Base-by-base conservation (phyloP, 768 basidiomycete species). In the Tricholoma sp. region DNA sequence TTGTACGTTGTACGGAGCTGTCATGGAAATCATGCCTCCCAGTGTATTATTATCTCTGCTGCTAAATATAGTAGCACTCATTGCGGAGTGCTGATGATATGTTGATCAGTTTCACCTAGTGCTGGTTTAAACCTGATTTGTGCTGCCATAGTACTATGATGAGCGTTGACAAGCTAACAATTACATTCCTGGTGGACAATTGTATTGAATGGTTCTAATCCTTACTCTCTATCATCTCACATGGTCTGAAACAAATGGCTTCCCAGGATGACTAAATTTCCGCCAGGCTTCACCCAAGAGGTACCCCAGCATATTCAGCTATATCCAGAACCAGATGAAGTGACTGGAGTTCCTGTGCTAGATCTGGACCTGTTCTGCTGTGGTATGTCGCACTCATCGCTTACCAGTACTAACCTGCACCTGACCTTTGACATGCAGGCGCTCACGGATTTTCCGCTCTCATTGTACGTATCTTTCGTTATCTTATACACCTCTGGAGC, bases 381-480 rank as follows among this genome's bases (percentile, higher is more conserved):
- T 56, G 82, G 74, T 67, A 55, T 29, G 61, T 57, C 24, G 41
- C 31, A 20, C 33, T 11, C 24, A 4, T 24, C 4, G 4, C 4
- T 24, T 24, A 24, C 2, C 24, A 24, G 2, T 24, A 24, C 24
- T 24, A 24, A 9, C 24, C 34, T 15, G 45, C 28, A 51, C 4
- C 17, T 20, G 12, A 24, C 5, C 3, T 4, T 47, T 5, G 12
- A 24, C 11, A 15, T 32, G 20, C 56, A 85, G 89, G 89, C 4
- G 91, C 91, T 1, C 91, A 94, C 72, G 91, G 91, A 1, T 87
- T 94, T 62, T 81, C 90, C n/a, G 85, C 83, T 32, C 73, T 93
- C 47, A 84, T 94, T 60, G 90, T 91, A 67, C 63, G 80, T 63
- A 29, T 31, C 32, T 18, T 45, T 45, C 33, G 34, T 50, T 42